phyloP scores from a whole-genome alignment of 495 filamentous ascomycete genomes.

The Penicillium bovifimosum region DNA sequence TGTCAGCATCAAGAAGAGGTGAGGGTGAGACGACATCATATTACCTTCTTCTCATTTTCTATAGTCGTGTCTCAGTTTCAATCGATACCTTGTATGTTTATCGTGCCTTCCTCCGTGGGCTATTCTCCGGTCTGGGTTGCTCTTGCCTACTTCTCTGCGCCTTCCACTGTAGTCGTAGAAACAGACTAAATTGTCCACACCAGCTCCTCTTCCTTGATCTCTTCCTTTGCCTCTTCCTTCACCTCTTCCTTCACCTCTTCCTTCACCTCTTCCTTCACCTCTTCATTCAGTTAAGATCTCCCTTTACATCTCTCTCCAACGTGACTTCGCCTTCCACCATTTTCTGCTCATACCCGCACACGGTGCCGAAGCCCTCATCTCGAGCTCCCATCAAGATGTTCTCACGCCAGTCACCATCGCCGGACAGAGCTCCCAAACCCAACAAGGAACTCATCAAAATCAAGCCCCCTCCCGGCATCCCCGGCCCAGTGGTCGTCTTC shows the following conservation, averaged over 20 bases:
- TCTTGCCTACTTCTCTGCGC: not conserved
- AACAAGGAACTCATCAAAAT: not conserved
- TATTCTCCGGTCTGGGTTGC: not conserved
- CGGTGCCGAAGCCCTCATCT: too few relatives aligned
- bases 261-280: too few relatives aligned
- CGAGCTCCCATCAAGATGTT: not conserved
- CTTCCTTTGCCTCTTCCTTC: too few relatives aligned
- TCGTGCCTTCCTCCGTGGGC: not conserved
- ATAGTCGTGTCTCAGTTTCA: conserved; percentile 1
- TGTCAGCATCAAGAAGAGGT: conserved; percentile 58
- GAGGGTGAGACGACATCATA: conserved; percentile 2
- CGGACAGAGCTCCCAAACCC: not conserved
- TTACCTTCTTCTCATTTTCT: not conserved
- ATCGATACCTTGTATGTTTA: conserved; percentile 6
- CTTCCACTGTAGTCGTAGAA: not conserved
- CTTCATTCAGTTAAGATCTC: too few relatives aligned
- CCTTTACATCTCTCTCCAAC: too few relatives aligned
- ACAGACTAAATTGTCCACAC: not conserved
- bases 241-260: too few relatives aligned
- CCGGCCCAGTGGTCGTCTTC: not conserved
- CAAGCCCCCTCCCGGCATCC: not conserved
- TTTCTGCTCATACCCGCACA: not conserved
- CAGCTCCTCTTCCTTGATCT: too few relatives aligned
- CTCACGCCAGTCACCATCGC: not conserved
- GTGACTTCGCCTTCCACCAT: not conserved